Evolutionary conservation across 1,284 basidiomycete genomes (phyloP), one percentile per base, ranked within the genome.

Genomic region (Salmacisia buchloeana): DNA sequence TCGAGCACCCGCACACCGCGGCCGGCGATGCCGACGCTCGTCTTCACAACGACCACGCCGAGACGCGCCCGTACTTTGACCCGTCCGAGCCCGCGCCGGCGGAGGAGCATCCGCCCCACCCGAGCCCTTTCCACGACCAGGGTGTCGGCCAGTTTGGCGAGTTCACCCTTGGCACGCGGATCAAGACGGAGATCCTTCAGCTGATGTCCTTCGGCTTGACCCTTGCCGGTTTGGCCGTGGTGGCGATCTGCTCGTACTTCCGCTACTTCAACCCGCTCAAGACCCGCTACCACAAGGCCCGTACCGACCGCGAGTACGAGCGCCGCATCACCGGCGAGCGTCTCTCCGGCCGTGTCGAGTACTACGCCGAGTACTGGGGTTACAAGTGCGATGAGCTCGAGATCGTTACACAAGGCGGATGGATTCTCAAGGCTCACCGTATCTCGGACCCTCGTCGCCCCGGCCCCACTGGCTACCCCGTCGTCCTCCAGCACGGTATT

Each of bases 321-420:
- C 68, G 72, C 18, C 70, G 77, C 43, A 73, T 79, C 69, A 79
- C 77, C 6, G 77, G 77, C 31, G 77, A 79, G 60, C 69, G 77
- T 15, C 67, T 72, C 36, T 72, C 70, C 18, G 75, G 70, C 41
- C 63, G 76, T 35, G 69, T 73, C 25, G 69, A 71, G 43, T 79
- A 79, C 68, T 79, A 79, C 45, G 72, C 76, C 56, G 73, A 77
- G 59, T 81, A 71, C 70, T 81, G 74, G 71, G 80, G 80, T 9
- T 81, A 81, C 70, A 64, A 74, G 33, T 81, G 80, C 61, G 78
- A 79, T 61, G 73, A 74, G 62, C 73, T 78, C 60, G 77, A 79
- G 25, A 75, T 79, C 43, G 63, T 72, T 58, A 79, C 77, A 29
- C 67, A 72, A 34, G 77, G 69, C 10, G 77, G 77, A 31, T 79